These are phyloP conservation scores for Leccinum subtestaceum DNA, from an alignment of 768 basidiomycete genomes.

Conservation along the genomic window DNA sequence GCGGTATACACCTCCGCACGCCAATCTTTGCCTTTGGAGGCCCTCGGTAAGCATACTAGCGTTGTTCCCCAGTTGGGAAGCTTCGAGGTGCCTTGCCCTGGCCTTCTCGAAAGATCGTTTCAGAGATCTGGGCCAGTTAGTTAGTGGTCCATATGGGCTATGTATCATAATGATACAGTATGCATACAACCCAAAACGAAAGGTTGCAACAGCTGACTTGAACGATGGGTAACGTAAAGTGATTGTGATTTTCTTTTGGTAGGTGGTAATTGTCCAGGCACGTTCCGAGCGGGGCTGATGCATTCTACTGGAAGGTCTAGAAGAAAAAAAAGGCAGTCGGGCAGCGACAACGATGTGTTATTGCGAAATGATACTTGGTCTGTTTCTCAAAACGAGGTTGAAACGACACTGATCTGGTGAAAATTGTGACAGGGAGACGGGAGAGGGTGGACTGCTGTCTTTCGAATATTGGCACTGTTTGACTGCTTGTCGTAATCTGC, in stretches of 20 bases:
- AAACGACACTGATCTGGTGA: neutral
- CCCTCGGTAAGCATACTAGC: neutral
- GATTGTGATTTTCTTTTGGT: neutral
- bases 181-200: neutral
- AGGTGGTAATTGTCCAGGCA: constrained; percentile 4
- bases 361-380: neutral
- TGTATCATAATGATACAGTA: neutral
- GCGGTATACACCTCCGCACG: constrained; percentile 3
- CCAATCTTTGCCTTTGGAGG: constrained; percentile 18
- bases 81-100: constrained; percentile 3
- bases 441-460: neutral
- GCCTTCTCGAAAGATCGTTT: constrained; percentile 1
- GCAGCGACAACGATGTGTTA: neutral
- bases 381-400: neutral
- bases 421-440: neutral
- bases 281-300: neutral
- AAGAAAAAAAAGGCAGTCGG: neutral
- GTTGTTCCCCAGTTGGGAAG: neutral
- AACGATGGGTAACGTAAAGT: constrained; percentile 7
- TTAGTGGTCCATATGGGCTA: neutral
- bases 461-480: neutral
- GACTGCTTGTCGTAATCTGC: constrained; percentile 6
- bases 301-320: neutral
- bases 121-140: neutral
- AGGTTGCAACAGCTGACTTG: neutral